phyloP scores from a whole-genome alignment of 257 asterid genomes.

The Plantago elongata region DNA sequence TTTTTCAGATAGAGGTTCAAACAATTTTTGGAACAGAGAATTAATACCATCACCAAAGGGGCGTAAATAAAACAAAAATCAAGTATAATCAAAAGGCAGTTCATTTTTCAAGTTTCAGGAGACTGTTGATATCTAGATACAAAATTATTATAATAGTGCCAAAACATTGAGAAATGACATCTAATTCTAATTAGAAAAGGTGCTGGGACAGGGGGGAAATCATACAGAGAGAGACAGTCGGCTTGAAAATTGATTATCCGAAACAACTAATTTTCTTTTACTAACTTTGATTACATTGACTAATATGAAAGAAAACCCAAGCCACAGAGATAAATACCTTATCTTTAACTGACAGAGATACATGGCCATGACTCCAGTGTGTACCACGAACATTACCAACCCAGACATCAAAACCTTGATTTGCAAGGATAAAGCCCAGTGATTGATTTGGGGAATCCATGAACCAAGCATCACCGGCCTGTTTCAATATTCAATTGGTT shows the following conservation, averaged over 20 bases:
- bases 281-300: constrained; percentile 4
- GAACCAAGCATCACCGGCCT: constrained; percentile 99
- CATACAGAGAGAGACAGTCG: background rate
- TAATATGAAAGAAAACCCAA: background rate
- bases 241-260: constrained; percentile 4
- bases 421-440: constrained; percentile 92
- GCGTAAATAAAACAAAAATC: too few relatives aligned
- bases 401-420: constrained; percentile 94
- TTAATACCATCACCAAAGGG: too few relatives aligned
- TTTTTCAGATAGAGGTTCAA: too few relatives aligned
- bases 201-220: background rate
- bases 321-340: constrained; percentile 38
- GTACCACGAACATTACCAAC: constrained; percentile 99
- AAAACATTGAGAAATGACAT: constrained; percentile 4
- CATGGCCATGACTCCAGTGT: constrained; percentile 97
- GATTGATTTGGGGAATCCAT: constrained; percentile 70
- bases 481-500: constrained; percentile 23
- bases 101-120: too few relatives aligned
- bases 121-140: too few relatives aligned
- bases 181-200: background rate
- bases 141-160: background rate
- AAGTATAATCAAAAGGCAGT: too few relatives aligned
- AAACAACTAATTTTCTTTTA: background rate
- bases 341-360: constrained; percentile 52
- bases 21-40: too few relatives aligned